These are phyloP conservation scores for Arachis monticola DNA, from an alignment of 331 rosid species.

Conservation along the genomic window DNA sequence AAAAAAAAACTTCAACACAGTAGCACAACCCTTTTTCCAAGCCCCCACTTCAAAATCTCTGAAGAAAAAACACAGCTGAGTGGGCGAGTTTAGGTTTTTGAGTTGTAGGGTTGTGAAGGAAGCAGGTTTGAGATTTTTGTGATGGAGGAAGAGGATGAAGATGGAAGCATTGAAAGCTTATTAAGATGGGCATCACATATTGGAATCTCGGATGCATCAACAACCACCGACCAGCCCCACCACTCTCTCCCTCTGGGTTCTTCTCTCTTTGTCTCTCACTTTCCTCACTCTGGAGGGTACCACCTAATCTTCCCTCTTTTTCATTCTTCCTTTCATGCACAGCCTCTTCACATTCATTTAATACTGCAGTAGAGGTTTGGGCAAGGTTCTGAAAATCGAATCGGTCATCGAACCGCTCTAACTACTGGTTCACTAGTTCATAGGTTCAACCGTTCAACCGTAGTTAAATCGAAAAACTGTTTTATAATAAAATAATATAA, in stretches of 20 bases:
- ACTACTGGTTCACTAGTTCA: no score
- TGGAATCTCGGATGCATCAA: constrained; percentile 66
- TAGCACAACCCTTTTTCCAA: no score
- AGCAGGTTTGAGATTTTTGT: constrained; percentile 34
- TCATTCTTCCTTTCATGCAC: background rate
- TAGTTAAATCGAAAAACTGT: no score
- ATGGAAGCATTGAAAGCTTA: constrained; percentile 55
- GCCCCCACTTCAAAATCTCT: no score
- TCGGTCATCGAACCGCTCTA: no score
- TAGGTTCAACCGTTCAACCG: no score
- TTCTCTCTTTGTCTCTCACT: constrained; percentile 68
- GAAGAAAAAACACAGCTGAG: no score
- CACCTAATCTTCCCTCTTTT: background rate
- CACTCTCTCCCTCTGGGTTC: constrained; percentile 53
- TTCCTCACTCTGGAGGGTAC: constrained; percentile 89
- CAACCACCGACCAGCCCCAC: constrained; percentile 16
- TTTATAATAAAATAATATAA: no score
- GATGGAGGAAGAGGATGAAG: constrained; percentile 49
- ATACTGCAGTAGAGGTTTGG: constrained; percentile 81
- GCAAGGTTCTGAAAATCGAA: background rate
- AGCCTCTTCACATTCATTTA: background rate
- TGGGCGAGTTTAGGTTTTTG: no score
- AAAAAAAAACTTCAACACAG: no score
- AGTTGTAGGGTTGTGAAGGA: background rate
- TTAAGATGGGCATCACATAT: constrained; percentile 76